A percentile compares a stretch with the other conserved stretches of the same genome.
phyloP scores from a whole-genome alignment of 164 flowering plant species.

The Nymphaea thermarum region DNA sequence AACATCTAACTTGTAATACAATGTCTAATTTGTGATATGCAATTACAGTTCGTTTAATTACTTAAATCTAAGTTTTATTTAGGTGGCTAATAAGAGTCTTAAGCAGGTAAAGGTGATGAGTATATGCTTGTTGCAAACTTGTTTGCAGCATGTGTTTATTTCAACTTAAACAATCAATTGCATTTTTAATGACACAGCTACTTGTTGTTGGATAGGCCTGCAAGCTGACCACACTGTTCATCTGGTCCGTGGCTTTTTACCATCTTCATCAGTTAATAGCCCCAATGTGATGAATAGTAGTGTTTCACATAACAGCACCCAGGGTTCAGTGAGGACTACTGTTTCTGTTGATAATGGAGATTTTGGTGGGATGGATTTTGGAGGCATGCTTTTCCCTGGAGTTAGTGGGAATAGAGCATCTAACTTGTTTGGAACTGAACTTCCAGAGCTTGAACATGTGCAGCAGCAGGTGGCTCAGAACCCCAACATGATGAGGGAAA shows the following conservation, averaged over 20 bases:
- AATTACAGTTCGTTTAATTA: too few species aligned
- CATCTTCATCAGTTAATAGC: slow-evolving; percentile 25
- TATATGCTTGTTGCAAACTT: too few species aligned
- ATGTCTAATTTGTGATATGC: too few species aligned
- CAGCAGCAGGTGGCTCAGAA: slow-evolving; percentile 81
- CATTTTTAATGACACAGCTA: background rate
- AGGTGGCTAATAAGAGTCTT: too few species aligned
- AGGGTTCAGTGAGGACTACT: slow-evolving; percentile 18
- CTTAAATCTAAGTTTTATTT: too few species aligned
- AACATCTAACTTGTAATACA: too few species aligned
- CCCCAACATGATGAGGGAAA: slow-evolving; percentile 88
- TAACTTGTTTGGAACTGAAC: slow-evolving; percentile 62
- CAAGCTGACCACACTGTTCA: slow-evolving; percentile 81
- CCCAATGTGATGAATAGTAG: slow-evolving; percentile 24
- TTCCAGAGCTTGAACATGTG: slow-evolving; percentile 76
- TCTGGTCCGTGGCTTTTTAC: slow-evolving; percentile 65
- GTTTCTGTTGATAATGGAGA: slow-evolving; percentile 32
- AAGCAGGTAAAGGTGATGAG: too few species aligned
- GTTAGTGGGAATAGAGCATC: slow-evolving; percentile 48
- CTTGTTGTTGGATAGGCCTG: slow-evolving; percentile 31
- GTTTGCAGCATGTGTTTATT: too few species aligned
- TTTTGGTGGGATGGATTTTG: slow-evolving; percentile 44
- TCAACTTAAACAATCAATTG: too few species aligned
- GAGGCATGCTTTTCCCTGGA: slow-evolving; percentile 53
- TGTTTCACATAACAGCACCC: slow-evolving; percentile 22